Percentiles rank a stretch among this genome's conserved stretches.
Conservation (phyloP, 2,329 filamentous ascomycete species). For the Paraphoma chrysanthemicola region DNA sequence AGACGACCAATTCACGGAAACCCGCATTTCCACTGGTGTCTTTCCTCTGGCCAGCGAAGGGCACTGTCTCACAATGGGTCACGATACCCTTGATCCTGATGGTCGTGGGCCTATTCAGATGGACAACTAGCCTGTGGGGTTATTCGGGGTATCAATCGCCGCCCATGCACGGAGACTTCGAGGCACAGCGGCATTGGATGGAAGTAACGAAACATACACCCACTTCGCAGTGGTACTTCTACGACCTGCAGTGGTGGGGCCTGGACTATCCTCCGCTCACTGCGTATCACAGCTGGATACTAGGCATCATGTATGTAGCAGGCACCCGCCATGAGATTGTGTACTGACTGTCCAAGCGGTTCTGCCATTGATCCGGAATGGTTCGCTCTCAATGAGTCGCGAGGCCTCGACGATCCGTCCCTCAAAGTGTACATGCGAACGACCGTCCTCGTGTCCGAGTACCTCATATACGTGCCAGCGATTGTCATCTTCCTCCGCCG, state of each 20-base stretch:
- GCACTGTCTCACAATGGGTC: slow-evolving; percentile 88
- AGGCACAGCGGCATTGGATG: slow-evolving; percentile 99
- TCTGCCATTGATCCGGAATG: slow-evolving; percentile 78
- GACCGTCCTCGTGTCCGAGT: slow-evolving; percentile 89
- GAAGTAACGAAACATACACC: slow-evolving; percentile 90
- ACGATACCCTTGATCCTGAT: slow-evolving; percentile 87
- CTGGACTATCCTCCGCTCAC: slow-evolving; percentile 97
- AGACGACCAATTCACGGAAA: slow-evolving; percentile 53
- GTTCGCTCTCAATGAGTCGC: slow-evolving; percentile 86
- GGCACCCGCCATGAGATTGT: slow-evolving; percentile 25
- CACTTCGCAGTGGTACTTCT: slow-evolving; percentile 95
- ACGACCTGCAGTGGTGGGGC: slow-evolving; percentile 97
- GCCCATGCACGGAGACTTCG: slow-evolving; percentile 96
- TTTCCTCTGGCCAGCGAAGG: slow-evolving; percentile 92
- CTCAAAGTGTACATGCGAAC: slow-evolving; percentile 97
- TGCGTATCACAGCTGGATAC: slow-evolving; percentile 96
- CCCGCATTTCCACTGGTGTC: slow-evolving; percentile 90
- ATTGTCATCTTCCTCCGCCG: slow-evolving; percentile 84
- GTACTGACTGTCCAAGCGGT: slow-evolving; percentile 59
- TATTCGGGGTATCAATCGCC: slow-evolving; percentile 88
- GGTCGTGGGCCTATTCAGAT: slow-evolving; percentile 88
- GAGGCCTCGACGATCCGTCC: slow-evolving; percentile 77
- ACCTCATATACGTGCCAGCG: slow-evolving; percentile 86
- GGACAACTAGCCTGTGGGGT: slow-evolving; percentile 91
- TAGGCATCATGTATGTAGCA: slow-evolving; percentile 72